phyloP scores from a whole-genome alignment of 2,329 filamentous ascomycete species.

The Daldinia sp. region DNA sequence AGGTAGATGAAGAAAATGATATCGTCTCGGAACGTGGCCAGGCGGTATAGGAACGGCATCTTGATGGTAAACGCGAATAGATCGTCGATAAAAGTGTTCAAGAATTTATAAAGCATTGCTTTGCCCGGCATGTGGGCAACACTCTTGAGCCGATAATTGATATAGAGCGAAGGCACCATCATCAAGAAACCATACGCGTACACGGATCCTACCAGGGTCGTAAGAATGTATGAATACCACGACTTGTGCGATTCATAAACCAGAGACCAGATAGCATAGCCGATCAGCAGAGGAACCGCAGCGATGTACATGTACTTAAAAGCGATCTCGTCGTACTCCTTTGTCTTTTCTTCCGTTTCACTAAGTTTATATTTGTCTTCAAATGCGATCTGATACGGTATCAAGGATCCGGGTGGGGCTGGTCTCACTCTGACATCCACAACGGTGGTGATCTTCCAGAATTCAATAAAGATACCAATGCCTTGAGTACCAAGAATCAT shows the following conservation, averaged over 20 bases:
- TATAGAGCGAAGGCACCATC: constrained; percentile 98
- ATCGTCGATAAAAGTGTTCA: constrained; percentile 99
- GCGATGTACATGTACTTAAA: constrained; percentile 97
- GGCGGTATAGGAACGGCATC: constrained; percentile 92
- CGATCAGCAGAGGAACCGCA: constrained; percentile 86
- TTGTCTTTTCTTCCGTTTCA: constrained; percentile 95
- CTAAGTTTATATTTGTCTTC: constrained; percentile 97
- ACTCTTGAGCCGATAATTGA: constrained; percentile 97
- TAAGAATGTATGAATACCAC: constrained; percentile 96
- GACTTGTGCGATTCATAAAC: constrained; percentile 95
- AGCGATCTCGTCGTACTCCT: constrained; percentile 97
- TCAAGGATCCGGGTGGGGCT: constrained; percentile 69
- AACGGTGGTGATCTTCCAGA: constrained; percentile 96
- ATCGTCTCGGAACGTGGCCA: constrained; percentile 93
- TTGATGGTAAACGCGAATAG: constrained; percentile 99
- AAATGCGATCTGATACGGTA: constrained; percentile 84
- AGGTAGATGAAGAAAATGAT: constrained; percentile 98
- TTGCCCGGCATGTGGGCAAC: constrained; percentile 97
- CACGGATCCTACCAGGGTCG: constrained; percentile 92
- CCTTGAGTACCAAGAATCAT: constrained; percentile 97
- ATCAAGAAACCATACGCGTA: constrained; percentile 99
- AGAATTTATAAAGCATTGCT: constrained; percentile 97
- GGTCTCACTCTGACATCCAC: constrained; percentile 86
- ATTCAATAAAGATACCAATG: constrained; percentile 73
- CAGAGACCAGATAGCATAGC: constrained; percentile 90